Conservation (phyloP, 441 rosid species). For the Pelargonium myrrhifolium region DNA sequence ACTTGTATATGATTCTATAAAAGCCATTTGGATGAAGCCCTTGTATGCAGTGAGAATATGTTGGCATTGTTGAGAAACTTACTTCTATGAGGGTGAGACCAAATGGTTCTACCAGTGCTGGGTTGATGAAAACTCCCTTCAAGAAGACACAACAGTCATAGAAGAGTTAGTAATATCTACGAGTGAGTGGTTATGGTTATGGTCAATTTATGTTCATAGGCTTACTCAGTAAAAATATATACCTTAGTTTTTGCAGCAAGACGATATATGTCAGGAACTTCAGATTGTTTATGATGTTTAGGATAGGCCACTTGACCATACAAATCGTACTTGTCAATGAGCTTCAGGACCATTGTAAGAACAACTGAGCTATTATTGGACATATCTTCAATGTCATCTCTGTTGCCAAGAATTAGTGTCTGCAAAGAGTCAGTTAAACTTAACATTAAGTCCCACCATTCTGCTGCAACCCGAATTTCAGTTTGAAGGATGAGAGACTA, state of each 20-base stretch:
- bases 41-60: neutral
- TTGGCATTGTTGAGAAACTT: constrained; percentile 10
- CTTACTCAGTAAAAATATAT: neutral
- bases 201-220: neutral
- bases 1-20: neutral
- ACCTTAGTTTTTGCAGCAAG: constrained; percentile 76
- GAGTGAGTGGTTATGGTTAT: constrained; percentile 10
- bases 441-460: constrained; percentile 4
- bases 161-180: constrained; percentile 25
- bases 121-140: constrained; percentile 74
- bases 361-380: constrained; percentile 48
- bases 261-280: constrained; percentile 66
- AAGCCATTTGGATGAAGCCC: constrained; percentile 5
- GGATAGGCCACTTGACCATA: constrained; percentile 76
- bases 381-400: constrained; percentile 72
- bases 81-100: constrained; percentile 75
- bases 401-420: constrained; percentile 65
- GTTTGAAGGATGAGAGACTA: constrained; percentile 7
- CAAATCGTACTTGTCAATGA: constrained; percentile 56
- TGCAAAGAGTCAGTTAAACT: constrained; percentile 20
- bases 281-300: constrained; percentile 68
- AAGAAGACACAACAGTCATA: constrained; percentile 24
- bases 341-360: constrained; percentile 57
- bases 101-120: constrained; percentile 73
- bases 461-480: neutral